Conservation (phyloP, 768 basidiomycete genomes). For the Neoboletus subvelutipes region DNA sequence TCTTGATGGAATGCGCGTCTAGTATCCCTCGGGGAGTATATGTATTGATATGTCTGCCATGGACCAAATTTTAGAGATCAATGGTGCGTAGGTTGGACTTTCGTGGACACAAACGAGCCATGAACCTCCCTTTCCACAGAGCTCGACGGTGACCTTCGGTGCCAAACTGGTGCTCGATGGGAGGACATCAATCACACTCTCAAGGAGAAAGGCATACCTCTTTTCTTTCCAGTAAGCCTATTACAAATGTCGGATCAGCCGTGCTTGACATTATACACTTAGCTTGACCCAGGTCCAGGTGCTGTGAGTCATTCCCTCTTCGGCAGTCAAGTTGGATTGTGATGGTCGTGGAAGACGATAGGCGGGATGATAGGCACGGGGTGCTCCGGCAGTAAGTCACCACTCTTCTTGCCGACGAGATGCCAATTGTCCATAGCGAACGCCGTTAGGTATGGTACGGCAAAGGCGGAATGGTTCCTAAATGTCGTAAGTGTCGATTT, state of each 20-base stretch:
- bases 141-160: constrained; percentile 69
- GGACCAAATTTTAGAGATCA: constrained; percentile 61
- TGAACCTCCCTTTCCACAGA: constrained; percentile 38
- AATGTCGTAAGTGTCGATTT: constrained; percentile 54
- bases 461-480: constrained; percentile 85
- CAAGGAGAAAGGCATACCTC: constrained; percentile 63
- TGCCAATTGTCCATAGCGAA: constrained; percentile 47
- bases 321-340: neutral
- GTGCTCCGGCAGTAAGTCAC: constrained; percentile 72
- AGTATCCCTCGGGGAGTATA: constrained; percentile 55
- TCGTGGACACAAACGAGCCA: neutral
- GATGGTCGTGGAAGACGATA: constrained; percentile 53
- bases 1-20: neutral
- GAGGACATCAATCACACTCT: constrained; percentile 73
- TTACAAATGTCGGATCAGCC: neutral
- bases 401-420: neutral
- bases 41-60: constrained; percentile 67
- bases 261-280: neutral
- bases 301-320: constrained; percentile 44
- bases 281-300: constrained; percentile 74
- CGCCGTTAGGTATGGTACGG: constrained; percentile 84
- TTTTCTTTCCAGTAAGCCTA: constrained; percentile 79
- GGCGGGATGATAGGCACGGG: constrained; percentile 90
- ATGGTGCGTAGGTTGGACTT: constrained; percentile 39
- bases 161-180: constrained; percentile 77